Conservation (phyloP, 2,329 filamentous ascomycete genomes). For the Colletotrichum salicis region DNA sequence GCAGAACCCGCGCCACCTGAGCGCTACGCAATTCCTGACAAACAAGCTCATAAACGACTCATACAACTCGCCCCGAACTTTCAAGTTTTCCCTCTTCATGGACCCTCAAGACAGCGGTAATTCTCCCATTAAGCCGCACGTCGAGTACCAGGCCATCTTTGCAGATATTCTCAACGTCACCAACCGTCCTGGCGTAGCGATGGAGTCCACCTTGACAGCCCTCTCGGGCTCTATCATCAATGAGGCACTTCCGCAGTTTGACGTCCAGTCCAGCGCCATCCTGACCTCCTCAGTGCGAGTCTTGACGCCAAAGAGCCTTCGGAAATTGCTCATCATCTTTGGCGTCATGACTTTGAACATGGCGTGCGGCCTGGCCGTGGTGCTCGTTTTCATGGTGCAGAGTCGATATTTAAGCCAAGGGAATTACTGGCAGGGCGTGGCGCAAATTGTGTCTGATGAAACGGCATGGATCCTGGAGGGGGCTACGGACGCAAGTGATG, state of each 20-base stretch:
- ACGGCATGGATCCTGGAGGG: conserved; percentile 37
- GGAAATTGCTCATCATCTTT: not conserved
- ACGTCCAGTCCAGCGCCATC: conserved; percentile 10
- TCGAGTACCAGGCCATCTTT: conserved; percentile 38
- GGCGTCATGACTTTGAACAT: conserved; percentile 22
- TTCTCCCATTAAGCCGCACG: conserved; percentile 35
- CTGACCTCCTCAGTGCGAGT: not conserved
- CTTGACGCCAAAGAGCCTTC: not conserved
- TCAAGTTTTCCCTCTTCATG: conserved; percentile 34
- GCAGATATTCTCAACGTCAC: conserved; percentile 35
- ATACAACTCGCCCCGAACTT: conserved; percentile 30
- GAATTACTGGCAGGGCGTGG: conserved; percentile 39
- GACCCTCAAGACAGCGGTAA: conserved; percentile 33
- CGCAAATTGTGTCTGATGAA: conserved; percentile 39
- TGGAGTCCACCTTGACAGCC: conserved; percentile 36
- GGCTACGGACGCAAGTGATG: conserved; percentile 35
- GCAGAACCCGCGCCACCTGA: conserved; percentile 9
- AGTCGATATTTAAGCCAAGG: conserved; percentile 38
- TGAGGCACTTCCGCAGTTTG: conserved; percentile 34
- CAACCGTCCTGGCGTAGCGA: conserved; percentile 34
- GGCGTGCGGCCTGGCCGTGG: conserved; percentile 31
- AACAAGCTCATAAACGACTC: conserved; percentile 37
- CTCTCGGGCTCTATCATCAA: conserved; percentile 36
- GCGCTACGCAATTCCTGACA: conserved; percentile 35
- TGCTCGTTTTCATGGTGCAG: conserved; percentile 33